These are phyloP conservation scores for Suhomyces yuchorum DNA, from an alignment of 1,139 yeast species.

Conservation along the genomic window DNA sequence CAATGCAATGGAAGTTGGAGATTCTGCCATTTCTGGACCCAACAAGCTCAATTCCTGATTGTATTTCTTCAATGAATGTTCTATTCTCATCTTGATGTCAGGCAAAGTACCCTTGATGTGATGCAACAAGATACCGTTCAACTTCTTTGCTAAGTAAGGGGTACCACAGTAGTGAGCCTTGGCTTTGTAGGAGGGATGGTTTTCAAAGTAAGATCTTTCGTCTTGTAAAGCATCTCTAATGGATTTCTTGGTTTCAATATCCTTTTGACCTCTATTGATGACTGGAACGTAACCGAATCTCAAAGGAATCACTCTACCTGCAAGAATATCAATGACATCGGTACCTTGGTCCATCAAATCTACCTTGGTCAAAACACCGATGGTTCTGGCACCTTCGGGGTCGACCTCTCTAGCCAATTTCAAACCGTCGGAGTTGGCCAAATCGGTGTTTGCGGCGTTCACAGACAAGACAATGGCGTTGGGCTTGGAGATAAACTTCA, in stretches of 20 bases:
- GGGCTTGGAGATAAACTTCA: constrained; percentile 92
- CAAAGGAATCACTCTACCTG: constrained; percentile 93
- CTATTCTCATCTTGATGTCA: constrained; percentile 91
- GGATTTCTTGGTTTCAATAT: constrained; percentile 83
- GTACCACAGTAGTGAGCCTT: constrained; percentile 95
- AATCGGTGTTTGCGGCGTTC: constrained; percentile 95
- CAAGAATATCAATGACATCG: constrained; percentile 95
- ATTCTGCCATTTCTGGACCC: constrained; percentile 85
- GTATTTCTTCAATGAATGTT: constrained; percentile 76
- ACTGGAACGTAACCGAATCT: constrained; percentile 97
- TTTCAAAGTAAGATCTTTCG: constrained; percentile 76
- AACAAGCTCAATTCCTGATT: constrained; percentile 74
- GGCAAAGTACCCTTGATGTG: constrained; percentile 94
- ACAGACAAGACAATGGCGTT: constrained; percentile 95
- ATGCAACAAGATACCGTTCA: constrained; percentile 84
- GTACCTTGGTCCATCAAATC: constrained; percentile 98
- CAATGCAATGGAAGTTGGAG: constrained; percentile 87
- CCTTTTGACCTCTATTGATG: constrained; percentile 96
- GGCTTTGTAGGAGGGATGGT: constrained; percentile 74
- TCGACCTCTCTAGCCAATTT: constrained; percentile 97
- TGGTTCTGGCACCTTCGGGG: constrained; percentile 95
- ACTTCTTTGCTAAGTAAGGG: constrained; percentile 90
- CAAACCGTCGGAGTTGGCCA: constrained; percentile 96
- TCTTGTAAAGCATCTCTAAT: constrained; percentile 85
- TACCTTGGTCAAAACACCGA: constrained; percentile 95